Evolutionary conservation across 768 basidiomycete genomes (phyloP), one percentile per base, ranked within the genome.

Genomic region (Leccinum variicolor): DNA sequence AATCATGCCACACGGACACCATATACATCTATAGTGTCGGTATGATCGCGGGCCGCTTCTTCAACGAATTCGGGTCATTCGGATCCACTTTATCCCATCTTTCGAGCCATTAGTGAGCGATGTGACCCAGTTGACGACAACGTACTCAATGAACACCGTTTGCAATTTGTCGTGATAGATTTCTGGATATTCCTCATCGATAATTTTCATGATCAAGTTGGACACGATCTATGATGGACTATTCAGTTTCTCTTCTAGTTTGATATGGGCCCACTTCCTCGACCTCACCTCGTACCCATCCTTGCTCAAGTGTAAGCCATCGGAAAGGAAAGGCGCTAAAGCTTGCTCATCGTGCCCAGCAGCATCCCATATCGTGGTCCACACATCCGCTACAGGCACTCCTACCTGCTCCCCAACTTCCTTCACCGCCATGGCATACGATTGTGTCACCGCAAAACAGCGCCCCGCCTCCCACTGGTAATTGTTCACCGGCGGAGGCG

Each of bases 251-350:
- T 54, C 31, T 14, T 14, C 47, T 34, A 11, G 46, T 54, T 31
- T 49, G 51, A 49, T 52, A 36, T 14, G 48, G 36, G 25, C 25
- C n/a, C 23, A 50, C 33, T 9, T 47, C 29, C 13, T 47, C 19
- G 54, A 25, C 68, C 84, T 66, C 64, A 91, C 90, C 69, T 79
- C 69, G 64, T 94, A 94, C 23, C 92, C 94, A 3, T 73, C 79
- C n/a, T 71, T 77, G 53, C 82, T 92, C 64, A 93, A 73, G 73
- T 97, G 94, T 52, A 97, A 73, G 2, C 94, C 94, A 67, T 97
- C 94, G 43, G 67, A 72, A 53, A 91, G 70, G 66, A 79, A 88
- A 46, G 64, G 73, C 25, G 73, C 75, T 50, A 91, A 73, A 2
- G 74, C 75, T 26, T 72, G 69, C 68, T 87, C 84, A 8, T 82